phyloP scores from a whole-genome alignment of 495 filamentous ascomycete genomes.

The Tuber microsphaerosporum region DNA sequence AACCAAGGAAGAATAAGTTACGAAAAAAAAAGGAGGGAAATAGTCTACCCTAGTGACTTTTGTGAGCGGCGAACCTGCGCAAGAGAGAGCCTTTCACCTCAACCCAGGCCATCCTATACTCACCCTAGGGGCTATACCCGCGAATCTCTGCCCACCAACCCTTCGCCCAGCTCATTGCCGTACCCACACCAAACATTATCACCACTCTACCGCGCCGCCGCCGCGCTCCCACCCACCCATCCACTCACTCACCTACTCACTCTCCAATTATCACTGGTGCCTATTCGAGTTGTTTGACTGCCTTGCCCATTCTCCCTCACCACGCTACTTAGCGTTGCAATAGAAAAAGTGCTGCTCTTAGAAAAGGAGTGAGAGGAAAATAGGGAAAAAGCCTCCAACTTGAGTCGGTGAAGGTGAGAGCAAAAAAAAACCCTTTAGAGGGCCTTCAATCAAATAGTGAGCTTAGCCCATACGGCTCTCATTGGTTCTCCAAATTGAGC shows the following conservation, averaged over 20 bases:
- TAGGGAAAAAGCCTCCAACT: neutral
- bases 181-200: slow-evolving; percentile 21
- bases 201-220: slow-evolving; percentile 20
- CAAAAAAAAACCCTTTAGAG: neutral
- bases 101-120: neutral
- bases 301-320: neutral
- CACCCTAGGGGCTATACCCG: neutral
- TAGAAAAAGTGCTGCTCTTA: neutral
- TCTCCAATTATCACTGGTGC: neutral
- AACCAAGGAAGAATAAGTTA: neutral
- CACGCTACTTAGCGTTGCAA: neutral
- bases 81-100: neutral
- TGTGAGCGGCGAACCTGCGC: neutral
- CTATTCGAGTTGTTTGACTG: neutral
- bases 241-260: neutral
- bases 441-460: neutral
- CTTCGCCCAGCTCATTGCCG: slow-evolving; percentile 5
- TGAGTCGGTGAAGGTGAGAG: neutral
- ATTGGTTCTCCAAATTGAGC: neutral
- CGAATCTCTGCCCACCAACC: neutral
- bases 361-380: neutral
- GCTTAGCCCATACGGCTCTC: neutral
- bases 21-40: neutral
- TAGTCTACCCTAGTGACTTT: neutral
- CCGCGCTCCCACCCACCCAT: slow-evolving; percentile 13